These are phyloP conservation scores for Phaseolus coccineus DNA, from an alignment of 331 rosid genomes.

Conservation along the genomic window DNA sequence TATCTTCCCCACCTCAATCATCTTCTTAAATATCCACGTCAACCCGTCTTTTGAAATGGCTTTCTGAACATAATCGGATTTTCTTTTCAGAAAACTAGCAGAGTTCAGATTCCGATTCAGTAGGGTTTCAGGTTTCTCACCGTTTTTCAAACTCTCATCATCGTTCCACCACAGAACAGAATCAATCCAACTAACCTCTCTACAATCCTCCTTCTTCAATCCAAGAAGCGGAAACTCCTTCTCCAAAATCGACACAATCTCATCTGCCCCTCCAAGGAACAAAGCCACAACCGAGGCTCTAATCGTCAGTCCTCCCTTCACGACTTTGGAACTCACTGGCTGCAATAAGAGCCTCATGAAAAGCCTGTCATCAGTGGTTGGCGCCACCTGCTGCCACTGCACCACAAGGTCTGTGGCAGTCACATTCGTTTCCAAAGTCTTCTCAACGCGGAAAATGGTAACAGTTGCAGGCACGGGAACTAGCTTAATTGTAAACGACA, in stretches of 20 bases:
- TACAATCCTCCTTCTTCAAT: slow-evolving; percentile 40
- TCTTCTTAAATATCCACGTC: slow-evolving; percentile 44
- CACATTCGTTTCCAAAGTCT: slow-evolving; percentile 39
- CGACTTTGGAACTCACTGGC: slow-evolving; percentile 40
- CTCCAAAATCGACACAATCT: slow-evolving; percentile 33
- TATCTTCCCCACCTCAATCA: slow-evolving; percentile 49
- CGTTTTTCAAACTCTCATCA: not conserved
- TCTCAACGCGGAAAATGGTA: slow-evolving; percentile 39
- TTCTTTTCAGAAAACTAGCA: slow-evolving; percentile 42
- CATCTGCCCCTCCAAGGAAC: slow-evolving; percentile 48
- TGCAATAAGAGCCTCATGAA: slow-evolving; percentile 54
- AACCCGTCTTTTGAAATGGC: slow-evolving; percentile 42
- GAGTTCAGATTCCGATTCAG: slow-evolving; percentile 37
- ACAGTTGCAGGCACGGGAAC: slow-evolving; percentile 47
- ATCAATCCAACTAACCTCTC: slow-evolving; percentile 50
- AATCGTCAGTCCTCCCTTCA: not conserved
- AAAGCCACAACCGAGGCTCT: slow-evolving; percentile 40
- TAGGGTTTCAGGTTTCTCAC: slow-evolving; percentile 40
- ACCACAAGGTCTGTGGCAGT: slow-evolving; percentile 51
- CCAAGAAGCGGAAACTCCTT: slow-evolving; percentile 52
- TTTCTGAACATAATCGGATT: slow-evolving; percentile 53
- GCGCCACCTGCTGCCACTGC: slow-evolving; percentile 59
- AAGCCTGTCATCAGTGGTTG: slow-evolving; percentile 43
- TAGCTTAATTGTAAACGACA: slow-evolving; percentile 43
- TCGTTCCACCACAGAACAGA: slow-evolving; percentile 49